Evolutionary conservation across 192 early-diverging fungal genomes (phyloP).

Genomic region (Coemansia sp.): DNA sequence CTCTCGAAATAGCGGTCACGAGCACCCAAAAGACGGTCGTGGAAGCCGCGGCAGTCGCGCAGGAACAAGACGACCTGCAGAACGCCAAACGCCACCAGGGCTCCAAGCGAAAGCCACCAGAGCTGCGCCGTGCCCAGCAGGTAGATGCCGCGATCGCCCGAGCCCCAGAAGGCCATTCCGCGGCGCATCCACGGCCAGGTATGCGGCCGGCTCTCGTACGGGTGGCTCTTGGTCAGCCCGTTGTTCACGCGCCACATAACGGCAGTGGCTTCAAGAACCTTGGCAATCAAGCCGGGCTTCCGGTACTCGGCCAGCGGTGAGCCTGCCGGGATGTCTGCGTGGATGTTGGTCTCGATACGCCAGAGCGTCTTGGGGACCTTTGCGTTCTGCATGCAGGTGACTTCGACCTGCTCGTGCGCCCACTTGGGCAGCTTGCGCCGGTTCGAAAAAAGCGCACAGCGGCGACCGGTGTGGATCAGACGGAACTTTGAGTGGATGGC

Average conservation of each 20-base stretch:
- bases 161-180: slow-evolving; percentile 93
- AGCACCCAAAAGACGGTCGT: slow-evolving; percentile 46
- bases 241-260: slow-evolving; percentile 92
- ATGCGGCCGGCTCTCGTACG: slow-evolving; percentile 80
- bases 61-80: slow-evolving; percentile 69
- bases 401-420: slow-evolving; percentile 89
- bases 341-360: slow-evolving; percentile 69
- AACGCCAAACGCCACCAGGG: slow-evolving; percentile 52
- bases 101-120: slow-evolving; percentile 69
- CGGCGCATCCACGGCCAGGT: slow-evolving; percentile 85
- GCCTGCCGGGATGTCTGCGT: slow-evolving; percentile 56
- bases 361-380: slow-evolving; percentile 68
- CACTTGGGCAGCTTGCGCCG: slow-evolving; percentile 82
- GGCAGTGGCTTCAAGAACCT: slow-evolving; percentile 85
- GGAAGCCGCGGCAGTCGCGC: slow-evolving; percentile 67
- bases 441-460: slow-evolving; percentile 82
- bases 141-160: slow-evolving; percentile 77
- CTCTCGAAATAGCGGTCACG: slow-evolving; percentile 36
- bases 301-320: slow-evolving; percentile 59
- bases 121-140: slow-evolving; percentile 84
- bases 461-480: slow-evolving; percentile 68
- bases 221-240: slow-evolving; percentile 82
- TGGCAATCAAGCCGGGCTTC: slow-evolving; percentile 71
- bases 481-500: slow-evolving; percentile 68
- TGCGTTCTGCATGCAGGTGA: slow-evolving; percentile 86